phyloP scores from a whole-genome alignment of 805 yeast genomes.

The Barnettozyma sp. region DNA sequence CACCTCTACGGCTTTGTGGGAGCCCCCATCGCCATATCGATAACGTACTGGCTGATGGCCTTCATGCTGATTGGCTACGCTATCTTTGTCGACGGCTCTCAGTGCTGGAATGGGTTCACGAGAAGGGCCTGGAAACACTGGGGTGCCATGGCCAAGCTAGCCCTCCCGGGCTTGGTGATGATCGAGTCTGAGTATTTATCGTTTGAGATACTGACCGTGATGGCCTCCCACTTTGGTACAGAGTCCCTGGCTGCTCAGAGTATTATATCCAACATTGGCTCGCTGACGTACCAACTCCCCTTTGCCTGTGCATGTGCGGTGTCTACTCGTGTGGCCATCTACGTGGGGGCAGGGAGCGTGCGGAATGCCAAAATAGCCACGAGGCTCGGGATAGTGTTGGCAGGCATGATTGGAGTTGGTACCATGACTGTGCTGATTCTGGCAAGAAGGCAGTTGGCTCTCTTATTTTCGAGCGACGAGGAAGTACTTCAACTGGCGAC shows the following conservation, averaged over 20 bases:
- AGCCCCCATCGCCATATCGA: slow-evolving; percentile 71
- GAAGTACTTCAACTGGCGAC: slow-evolving; percentile 49
- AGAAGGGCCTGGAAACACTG: slow-evolving; percentile 46
- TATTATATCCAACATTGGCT: slow-evolving; percentile 46
- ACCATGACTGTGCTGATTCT: slow-evolving; percentile 42
- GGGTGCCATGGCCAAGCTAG: slow-evolving; percentile 51
- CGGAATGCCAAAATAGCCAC: slow-evolving; percentile 40
- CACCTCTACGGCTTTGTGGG: slow-evolving; percentile 71
- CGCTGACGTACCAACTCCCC: slow-evolving; percentile 63
- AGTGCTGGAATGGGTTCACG: slow-evolving; percentile 65
- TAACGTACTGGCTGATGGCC: slow-evolving; percentile 65
- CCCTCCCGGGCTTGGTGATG: slow-evolving; percentile 69
- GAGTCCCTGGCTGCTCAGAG: slow-evolving; percentile 45
- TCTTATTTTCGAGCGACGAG: slow-evolving; percentile 54
- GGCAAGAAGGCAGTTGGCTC: slow-evolving; percentile 44
- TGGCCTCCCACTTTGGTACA: slow-evolving; percentile 48
- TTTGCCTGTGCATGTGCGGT: slow-evolving; percentile 68
- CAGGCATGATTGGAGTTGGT: slow-evolving; percentile 42
- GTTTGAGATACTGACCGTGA: slow-evolving; percentile 63
- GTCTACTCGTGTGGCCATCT: slow-evolving; percentile 66
- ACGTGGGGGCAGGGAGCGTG: slow-evolving; percentile 52
- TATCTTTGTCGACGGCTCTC: slow-evolving; percentile 49
- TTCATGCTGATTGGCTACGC: slow-evolving; percentile 19
- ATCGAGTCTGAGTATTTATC: slow-evolving; percentile 72
- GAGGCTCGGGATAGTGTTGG: slow-evolving; percentile 36